Conservation (phyloP, 495 filamentous ascomycete species). For the Xylaria curta region DNA sequence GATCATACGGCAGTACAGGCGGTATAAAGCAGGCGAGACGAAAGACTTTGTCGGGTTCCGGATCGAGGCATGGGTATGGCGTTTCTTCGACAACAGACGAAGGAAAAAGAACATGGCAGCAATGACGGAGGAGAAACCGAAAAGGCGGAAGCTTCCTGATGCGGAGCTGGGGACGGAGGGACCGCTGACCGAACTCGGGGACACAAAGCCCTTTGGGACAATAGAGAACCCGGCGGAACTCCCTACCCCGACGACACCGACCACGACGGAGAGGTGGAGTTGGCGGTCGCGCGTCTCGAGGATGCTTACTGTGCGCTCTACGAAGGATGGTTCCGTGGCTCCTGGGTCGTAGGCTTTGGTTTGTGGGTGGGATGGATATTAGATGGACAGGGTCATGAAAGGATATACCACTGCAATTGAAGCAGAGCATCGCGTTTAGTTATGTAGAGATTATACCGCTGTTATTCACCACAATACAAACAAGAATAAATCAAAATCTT, state of each 20-base stretch:
- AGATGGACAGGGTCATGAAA: not conserved
- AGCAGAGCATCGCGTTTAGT: not conserved
- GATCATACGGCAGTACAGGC: constrained; percentile 36
- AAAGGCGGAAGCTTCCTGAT: constrained; percentile 15
- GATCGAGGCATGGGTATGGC: not conserved
- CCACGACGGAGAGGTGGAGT: constrained; percentile 29
- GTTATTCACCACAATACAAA: too few species aligned
- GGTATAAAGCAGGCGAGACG: constrained; percentile 33
- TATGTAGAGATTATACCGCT: too few species aligned
- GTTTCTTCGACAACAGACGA: not conserved
- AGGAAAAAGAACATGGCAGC: not conserved
- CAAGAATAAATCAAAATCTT: not conserved
- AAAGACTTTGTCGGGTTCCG: constrained; percentile 28
- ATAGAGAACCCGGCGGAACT: constrained; percentile 39
- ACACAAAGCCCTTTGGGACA: constrained; percentile 28
- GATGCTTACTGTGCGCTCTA: constrained; percentile 26
- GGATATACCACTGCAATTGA: not conserved
- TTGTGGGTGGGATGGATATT: not conserved
- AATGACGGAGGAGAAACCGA: not conserved
- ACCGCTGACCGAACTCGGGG: constrained; percentile 32
- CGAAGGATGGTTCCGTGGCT: not conserved
- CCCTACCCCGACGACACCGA: not conserved
- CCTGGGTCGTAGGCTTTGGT: not conserved
- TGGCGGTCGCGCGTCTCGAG: constrained; percentile 41
- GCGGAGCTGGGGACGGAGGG: constrained; percentile 36